These are phyloP conservation scores for Apiospora kogelbergensis DNA, from an alignment of 2,329 filamentous ascomycete genomes.

Conservation along the genomic window DNA sequence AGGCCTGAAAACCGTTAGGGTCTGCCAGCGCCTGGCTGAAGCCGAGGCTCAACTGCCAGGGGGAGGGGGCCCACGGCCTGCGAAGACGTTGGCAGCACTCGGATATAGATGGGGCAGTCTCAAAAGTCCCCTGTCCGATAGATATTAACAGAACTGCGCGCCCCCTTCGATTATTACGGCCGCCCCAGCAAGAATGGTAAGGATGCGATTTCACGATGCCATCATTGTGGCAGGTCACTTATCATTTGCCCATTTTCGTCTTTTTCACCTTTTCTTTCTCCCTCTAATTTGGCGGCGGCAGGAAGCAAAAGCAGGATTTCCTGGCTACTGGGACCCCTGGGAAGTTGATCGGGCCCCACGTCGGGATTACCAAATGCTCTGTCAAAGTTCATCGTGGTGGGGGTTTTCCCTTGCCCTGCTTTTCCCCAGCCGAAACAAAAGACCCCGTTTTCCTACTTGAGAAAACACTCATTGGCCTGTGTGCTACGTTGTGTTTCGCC, in stretches of 20 bases:
- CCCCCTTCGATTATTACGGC: neutral
- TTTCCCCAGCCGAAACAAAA: slow-evolving; percentile 1
- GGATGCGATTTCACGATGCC: neutral
- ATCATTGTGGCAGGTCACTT: neutral
- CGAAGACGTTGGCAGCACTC: neutral
- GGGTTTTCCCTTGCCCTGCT: neutral
- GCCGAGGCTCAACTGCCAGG: neutral
- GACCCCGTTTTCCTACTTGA: neutral
- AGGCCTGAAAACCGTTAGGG: neutral
- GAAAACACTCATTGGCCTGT: neutral
- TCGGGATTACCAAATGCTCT: neutral
- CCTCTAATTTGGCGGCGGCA: neutral
- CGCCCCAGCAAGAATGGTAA: neutral
- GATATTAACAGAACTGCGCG: neutral
- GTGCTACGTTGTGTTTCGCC: neutral
- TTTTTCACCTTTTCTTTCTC: neutral
- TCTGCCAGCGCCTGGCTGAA: neutral
- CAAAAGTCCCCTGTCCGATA: neutral
- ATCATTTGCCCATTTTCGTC: neutral
- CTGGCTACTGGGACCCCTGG: neutral
- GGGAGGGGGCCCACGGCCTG: neutral
- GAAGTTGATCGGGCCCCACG: neutral
- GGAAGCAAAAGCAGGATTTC: neutral
- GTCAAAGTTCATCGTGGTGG: slow-evolving; percentile 3
- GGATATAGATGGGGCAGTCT: neutral